Percentiles rank a stretch among this genome's conserved stretches.
These are phyloP conservation scores for Letharia columbiana DNA, from an alignment of 495 filamentous ascomycete species.

Conservation along the genomic window DNA sequence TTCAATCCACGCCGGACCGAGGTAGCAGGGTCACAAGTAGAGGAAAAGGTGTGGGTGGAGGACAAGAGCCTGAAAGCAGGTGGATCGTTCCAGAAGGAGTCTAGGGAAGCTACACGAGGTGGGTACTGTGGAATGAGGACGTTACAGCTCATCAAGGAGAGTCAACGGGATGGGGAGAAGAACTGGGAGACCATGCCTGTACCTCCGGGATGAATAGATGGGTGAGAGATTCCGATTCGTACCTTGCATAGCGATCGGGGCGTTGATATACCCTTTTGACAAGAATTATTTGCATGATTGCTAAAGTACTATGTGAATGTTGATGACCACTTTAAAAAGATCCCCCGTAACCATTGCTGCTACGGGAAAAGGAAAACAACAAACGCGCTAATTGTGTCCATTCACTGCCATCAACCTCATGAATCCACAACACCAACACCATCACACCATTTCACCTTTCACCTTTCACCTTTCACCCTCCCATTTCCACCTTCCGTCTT, in stretches of 20 bases:
- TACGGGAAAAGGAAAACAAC: neutral
- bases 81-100: conserved; percentile 37
- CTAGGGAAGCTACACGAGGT: conserved; percentile 40
- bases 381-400: neutral
- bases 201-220: conserved; percentile 21
- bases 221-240: neutral
- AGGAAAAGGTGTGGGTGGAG: conserved; percentile 47
- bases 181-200: conserved; percentile 43
- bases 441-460: neutral
- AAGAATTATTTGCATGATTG: neutral
- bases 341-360: too few relatives aligned
- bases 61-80: conserved; percentile 27
- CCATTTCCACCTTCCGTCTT: too few relatives aligned
- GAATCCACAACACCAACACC: neutral
- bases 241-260: conserved; percentile 8
- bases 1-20: conserved; percentile 51
- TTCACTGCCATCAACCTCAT: neutral
- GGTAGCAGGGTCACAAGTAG: conserved; percentile 43
- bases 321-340: neutral
- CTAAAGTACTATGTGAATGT: neutral
- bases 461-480: too few relatives aligned
- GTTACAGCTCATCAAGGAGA: conserved; percentile 48
- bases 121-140: conserved; percentile 51
- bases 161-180: conserved; percentile 41
- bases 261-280: conserved; percentile 16